Evolutionary conservation across 2,329 filamentous ascomycete species (phyloP), one percentile per base, ranked within the genome.

Genomic region (Colletotrichum eremochloae): DNA sequence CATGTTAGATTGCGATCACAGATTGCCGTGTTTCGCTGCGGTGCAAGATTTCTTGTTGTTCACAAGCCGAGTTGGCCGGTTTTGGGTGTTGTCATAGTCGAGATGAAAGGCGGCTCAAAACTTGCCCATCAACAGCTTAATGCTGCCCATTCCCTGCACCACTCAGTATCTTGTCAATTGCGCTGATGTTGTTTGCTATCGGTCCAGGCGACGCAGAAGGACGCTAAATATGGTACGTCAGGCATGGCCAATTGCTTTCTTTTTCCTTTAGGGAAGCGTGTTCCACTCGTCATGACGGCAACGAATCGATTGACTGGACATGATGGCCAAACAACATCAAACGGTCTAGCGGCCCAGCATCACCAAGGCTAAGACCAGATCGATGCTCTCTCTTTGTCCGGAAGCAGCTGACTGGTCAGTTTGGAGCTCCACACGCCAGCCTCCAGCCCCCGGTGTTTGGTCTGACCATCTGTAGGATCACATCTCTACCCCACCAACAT

Each of bases 1-100:
- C 66, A 72, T 64, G 15, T 44, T 38, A 69, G 58, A 72, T 72
- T 63, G 11, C 66, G 31, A 64, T 72, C 44, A 33, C 6, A 56
- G 36, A 42, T 58, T 58, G 3, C 44, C 46, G 2, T 33, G 24
- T 31, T 48, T 40, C 15, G n/a, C 2, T 15, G 38, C 14, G 7
- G 46, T 20, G 24, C 46, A 33, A 18, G 14, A 63, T 38, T 24
- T 9, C 20, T 7, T 50, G 20, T n/a, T 6, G 36, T 62, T 38
- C 58, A 24, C 42, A 1, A n/a, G 33, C 20, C 7, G 24, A 24
- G 20, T 9, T 5, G 20, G 24, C 11, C 5, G 9, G 20, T 33
- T 42, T 14, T 33, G 24, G 14, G 11, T 14, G 1, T 12, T 33
- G 24, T 60, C 5, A 24, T 8, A n/a, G 31, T 56, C 52, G 29